phyloP scores from a whole-genome alignment of 768 basidiomycete genomes.

The Collybiopsis confluens region DNA sequence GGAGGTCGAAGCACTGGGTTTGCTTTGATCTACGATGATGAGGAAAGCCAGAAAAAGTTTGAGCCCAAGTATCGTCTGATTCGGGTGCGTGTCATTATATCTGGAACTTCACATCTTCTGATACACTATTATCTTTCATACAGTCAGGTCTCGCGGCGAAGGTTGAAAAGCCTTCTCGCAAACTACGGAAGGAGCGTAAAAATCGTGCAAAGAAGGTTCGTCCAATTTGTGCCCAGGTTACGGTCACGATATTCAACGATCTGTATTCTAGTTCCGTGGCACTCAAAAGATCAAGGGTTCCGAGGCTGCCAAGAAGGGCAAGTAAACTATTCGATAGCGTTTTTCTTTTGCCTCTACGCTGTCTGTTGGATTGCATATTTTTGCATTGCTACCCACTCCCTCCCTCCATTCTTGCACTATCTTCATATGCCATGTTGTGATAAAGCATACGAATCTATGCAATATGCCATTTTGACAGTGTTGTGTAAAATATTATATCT shows the following conservation, averaged over 20 bases:
- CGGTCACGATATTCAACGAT: slow-evolving; percentile 7
- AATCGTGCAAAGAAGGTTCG: slow-evolving; percentile 98
- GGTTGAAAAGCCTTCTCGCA: slow-evolving; percentile 89
- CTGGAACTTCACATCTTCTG: slow-evolving; percentile 1
- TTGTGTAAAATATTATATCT: no score
- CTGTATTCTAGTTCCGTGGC: slow-evolving; percentile 70
- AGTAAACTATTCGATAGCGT: slow-evolving; percentile 44
- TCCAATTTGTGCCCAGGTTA: slow-evolving; percentile 2
- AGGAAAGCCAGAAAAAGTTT: slow-evolving; percentile 92
- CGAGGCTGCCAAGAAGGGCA: slow-evolving; percentile 89
- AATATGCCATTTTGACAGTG: slow-evolving; percentile 6
- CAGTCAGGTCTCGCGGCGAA: slow-evolving; percentile 71
- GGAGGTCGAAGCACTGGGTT: slow-evolving; percentile 97
- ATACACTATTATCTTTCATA: background rate
- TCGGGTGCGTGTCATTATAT: slow-evolving; percentile 61
- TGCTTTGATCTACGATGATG: slow-evolving; percentile 95
- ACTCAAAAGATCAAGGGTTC: slow-evolving; percentile 94
- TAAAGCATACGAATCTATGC: slow-evolving; percentile 6
- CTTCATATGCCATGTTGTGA: slow-evolving; percentile 3
- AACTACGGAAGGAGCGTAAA: slow-evolving; percentile 99
- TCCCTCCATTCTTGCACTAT: background rate
- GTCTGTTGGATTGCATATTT: slow-evolving; percentile 1
- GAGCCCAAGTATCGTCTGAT: slow-evolving; percentile 95
- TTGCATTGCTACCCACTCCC: background rate
- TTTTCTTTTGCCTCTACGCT: background rate